Percentiles rank a stretch among this genome's conserved stretches.
phyloP scores from a whole-genome alignment of 2,329 filamentous ascomycete species.

The Myriosclerotinia duriaeana region DNA sequence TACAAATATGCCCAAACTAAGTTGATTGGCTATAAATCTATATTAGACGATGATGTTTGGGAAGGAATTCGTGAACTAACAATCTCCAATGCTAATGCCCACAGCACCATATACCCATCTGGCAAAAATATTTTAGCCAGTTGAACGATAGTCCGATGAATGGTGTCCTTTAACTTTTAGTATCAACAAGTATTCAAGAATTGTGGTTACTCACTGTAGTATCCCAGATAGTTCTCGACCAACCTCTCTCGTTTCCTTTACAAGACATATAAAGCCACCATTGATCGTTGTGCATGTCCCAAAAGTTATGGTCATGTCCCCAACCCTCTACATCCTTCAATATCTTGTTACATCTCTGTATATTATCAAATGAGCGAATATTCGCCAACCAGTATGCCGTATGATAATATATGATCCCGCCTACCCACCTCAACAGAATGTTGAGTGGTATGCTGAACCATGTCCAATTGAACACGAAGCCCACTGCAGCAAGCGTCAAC shows the following conservation, averaged over 20 bases:
- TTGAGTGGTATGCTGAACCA: not conserved
- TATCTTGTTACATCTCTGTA: not conserved
- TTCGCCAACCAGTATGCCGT: conserved; percentile 4
- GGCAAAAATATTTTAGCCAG: not conserved
- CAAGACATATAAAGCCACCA: conserved; percentile 22
- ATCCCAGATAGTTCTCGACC: not conserved
- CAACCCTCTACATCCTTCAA: not conserved
- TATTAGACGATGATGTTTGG: not conserved
- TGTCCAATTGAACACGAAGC: not conserved
- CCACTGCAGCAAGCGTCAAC: not conserved
- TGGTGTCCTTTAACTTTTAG: not conserved
- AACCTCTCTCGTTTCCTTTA: conserved; percentile 15
- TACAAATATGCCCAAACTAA: not conserved
- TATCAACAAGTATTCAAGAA: not conserved
- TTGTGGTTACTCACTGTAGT: not conserved
- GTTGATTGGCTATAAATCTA: not conserved
- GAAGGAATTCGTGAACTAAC: not conserved
- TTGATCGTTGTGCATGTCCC: not conserved
- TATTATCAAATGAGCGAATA: not conserved
- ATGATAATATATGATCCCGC: conserved; percentile 17
- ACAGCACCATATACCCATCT: not conserved
- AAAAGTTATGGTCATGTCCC: not conserved
- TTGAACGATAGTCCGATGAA: not conserved
- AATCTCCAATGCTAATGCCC: not conserved
- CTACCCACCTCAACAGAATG: conserved; percentile 4